Conservation (phyloP, 2,329 filamentous ascomycete genomes). For the Exophiala xenobiotica region DNA sequence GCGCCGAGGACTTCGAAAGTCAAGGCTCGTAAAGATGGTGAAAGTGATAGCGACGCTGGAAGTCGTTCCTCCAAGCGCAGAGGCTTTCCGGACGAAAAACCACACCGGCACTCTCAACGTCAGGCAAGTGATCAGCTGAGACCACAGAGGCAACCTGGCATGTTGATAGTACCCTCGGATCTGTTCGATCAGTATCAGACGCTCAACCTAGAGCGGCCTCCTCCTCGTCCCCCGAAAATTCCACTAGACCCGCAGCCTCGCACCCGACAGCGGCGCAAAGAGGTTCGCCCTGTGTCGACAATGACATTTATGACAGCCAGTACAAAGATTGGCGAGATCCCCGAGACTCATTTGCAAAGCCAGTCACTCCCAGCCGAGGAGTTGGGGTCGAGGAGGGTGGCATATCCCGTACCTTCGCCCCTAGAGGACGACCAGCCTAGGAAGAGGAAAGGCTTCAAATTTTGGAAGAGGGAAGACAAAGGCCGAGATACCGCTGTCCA, state of each 20-base stretch:
- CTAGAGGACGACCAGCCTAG: constrained; percentile 18
- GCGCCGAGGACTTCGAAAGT: background rate
- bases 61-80: background rate
- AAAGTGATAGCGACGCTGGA: background rate
- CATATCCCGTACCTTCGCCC: constrained; percentile 24
- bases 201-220: constrained; percentile 4
- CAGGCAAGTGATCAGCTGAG: background rate
- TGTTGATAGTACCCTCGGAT: constrained; percentile 27
- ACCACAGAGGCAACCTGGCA: constrained; percentile 19
- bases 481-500: constrained; percentile 4
- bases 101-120: background rate
- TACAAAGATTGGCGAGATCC: constrained; percentile 63
- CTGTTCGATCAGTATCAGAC: constrained; percentile 10
- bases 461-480: constrained; percentile 28
- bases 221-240: constrained; percentile 19
- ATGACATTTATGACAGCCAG: constrained; percentile 60
- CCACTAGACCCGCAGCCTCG: constrained; percentile 14
- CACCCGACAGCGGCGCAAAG: background rate
- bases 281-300: constrained; percentile 24
- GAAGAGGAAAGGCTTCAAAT: constrained; percentile 26
- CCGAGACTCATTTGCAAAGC: constrained; percentile 37
- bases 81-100: background rate
- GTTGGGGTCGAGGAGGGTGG: constrained; percentile 7
- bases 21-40: background rate
- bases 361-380: constrained; percentile 10